Conservation (phyloP, 805 yeast species). For the Candida morakotiae region DNA sequence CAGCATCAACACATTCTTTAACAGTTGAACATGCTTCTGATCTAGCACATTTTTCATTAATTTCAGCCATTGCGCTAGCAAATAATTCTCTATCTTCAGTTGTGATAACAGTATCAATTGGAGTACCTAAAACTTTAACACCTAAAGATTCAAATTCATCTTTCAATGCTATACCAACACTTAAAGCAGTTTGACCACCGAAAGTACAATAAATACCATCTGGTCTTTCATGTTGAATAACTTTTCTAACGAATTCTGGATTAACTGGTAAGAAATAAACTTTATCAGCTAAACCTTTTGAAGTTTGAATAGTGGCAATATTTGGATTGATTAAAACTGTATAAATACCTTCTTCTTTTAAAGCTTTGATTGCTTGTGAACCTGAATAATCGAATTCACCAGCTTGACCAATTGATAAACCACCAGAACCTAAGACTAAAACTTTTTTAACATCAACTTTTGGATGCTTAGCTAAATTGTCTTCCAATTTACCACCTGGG, state of each 20-base stretch:
- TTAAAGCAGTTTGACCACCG: slow-evolving; percentile 98
- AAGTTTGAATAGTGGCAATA: slow-evolving; percentile 97
- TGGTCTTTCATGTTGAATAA: slow-evolving; percentile 90
- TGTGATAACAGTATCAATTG: slow-evolving; percentile 90
- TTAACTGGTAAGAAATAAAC: slow-evolving; percentile 98
- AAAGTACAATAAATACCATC: slow-evolving; percentile 96
- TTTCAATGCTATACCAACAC: slow-evolving; percentile 92
- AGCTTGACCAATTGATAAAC: slow-evolving; percentile 97
- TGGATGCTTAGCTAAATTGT: slow-evolving; percentile 73
- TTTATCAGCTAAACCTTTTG: slow-evolving; percentile 96
- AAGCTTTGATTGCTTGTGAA: slow-evolving; percentile 97
- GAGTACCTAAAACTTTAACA: slow-evolving; percentile 95
- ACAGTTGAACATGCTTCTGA: slow-evolving; percentile 80
- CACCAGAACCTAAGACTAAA: slow-evolving; percentile 95
- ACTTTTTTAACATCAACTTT: slow-evolving; percentile 84
- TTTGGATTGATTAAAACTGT: slow-evolving; percentile 95
- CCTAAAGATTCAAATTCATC: slow-evolving; percentile 92
- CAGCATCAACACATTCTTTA: slow-evolving; percentile 82
- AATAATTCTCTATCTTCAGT: slow-evolving; percentile 98
- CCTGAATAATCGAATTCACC: slow-evolving; percentile 99
- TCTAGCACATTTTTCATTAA: slow-evolving; percentile 91
- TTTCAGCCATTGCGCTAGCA: slow-evolving; percentile 91
- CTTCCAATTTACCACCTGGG: slow-evolving; percentile 84
- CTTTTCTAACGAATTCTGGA: slow-evolving; percentile 93
- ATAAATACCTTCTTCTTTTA: slow-evolving; percentile 96